Percentiles rank a stretch among this genome's conserved stretches.
Conservation (phyloP, 208 protist species). For the Vickermania ingenoplastis region DNA sequence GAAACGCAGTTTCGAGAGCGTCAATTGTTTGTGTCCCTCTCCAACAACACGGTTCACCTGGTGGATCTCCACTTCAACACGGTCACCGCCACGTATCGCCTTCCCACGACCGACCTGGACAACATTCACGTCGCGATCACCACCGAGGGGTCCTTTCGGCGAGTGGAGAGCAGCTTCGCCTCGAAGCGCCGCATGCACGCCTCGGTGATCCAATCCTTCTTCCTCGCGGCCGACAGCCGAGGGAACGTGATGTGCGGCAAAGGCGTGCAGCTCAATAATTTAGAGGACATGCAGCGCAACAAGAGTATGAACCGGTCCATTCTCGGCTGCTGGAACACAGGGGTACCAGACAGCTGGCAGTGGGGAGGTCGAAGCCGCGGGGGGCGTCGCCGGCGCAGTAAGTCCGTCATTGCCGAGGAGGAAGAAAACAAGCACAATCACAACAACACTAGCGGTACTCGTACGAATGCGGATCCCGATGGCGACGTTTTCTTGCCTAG, state of each 20-base stretch:
- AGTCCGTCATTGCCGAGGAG: not conserved
- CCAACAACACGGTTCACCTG: conserved; percentile 14
- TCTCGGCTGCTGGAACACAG: not conserved
- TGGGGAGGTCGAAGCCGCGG: not conserved
- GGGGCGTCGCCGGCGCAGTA: not conserved
- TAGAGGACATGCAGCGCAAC: not conserved
- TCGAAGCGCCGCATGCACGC: not conserved
- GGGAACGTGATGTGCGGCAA: not conserved
- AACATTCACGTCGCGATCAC: conserved; percentile 6
- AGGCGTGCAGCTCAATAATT: not conserved
- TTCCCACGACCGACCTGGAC: conserved; percentile 11
- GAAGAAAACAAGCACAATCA: not conserved
- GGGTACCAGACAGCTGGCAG: not conserved
- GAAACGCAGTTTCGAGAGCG: conserved; percentile 3
- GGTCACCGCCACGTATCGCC: conserved; percentile 12
- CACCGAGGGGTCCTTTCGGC: not conserved
- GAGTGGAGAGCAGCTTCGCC: not conserved
- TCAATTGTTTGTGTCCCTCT: conserved; percentile 15
- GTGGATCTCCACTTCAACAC: conserved; percentile 9
- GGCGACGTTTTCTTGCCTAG: not conserved
- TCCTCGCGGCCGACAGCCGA: not conserved
- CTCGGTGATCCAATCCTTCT: not conserved
- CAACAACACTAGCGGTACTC: not conserved
- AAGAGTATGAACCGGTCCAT: not conserved
- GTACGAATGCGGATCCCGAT: no score